Conservation (phyloP, 2,329 filamentous ascomycete species). For the Ceratocystis huliohia region DNA sequence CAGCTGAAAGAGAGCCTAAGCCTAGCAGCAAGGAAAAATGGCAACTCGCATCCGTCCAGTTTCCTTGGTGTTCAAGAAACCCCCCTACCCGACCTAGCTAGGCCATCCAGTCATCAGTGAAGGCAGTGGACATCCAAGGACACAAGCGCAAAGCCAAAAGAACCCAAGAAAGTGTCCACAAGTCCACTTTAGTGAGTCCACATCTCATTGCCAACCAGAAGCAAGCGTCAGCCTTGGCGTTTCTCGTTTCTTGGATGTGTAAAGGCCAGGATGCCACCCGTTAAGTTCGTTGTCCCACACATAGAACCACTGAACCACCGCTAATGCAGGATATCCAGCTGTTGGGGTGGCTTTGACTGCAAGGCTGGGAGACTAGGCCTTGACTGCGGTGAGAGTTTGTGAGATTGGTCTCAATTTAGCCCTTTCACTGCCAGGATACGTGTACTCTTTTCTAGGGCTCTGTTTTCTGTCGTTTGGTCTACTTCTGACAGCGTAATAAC, state of each 20-base stretch:
- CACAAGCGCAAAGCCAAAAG: background rate
- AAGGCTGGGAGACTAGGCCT: slow-evolving; percentile 4
- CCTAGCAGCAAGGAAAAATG: slow-evolving; percentile 11
- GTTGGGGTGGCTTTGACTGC: slow-evolving; percentile 2
- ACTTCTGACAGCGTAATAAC: background rate
- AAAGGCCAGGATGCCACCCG: background rate
- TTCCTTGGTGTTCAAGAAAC: background rate
- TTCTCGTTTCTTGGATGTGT: background rate
- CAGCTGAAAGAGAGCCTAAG: slow-evolving; percentile 5
- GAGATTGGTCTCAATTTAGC: slow-evolving; percentile 12
- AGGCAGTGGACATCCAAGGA: slow-evolving; percentile 3
- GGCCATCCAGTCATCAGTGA: background rate
- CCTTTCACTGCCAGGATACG: slow-evolving; percentile 7
- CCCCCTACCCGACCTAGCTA: background rate
- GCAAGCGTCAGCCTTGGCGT: background rate
- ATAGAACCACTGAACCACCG: background rate
- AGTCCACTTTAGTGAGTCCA: slow-evolving; percentile 11
- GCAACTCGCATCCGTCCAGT: slow-evolving; percentile 2
- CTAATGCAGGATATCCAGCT: slow-evolving; percentile 10
- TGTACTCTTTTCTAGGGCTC: slow-evolving; percentile 5
- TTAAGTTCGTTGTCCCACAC: background rate
- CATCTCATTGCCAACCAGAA: slow-evolving; percentile 1
- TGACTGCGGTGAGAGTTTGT: slow-evolving; percentile 10
- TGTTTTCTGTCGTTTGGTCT: background rate
- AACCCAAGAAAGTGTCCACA: slow-evolving; percentile 11